A percentile compares a stretch with the other conserved stretches of the same genome.
Evolutionary conservation across 352 stramenopile genomes (phyloP).

Genomic region (Phytophthora rubi): DNA sequence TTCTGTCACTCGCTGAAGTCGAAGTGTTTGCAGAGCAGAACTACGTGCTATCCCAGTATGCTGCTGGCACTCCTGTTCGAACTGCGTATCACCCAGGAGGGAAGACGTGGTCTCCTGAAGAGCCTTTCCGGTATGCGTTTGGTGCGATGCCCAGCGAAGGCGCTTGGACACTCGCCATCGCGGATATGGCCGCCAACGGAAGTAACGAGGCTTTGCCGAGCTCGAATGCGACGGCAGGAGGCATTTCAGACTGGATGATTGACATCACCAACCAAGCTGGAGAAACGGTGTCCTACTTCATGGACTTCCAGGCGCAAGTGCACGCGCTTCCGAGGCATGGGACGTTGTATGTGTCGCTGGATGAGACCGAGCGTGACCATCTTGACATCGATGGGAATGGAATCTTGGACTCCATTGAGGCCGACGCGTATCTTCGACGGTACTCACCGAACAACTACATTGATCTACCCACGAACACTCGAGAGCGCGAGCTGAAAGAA

Average conservation of each 20-base stretch:
- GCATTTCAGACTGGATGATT: slow-evolving; percentile 78
- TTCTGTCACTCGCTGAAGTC: slow-evolving; percentile 76
- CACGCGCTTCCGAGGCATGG: slow-evolving; percentile 76
- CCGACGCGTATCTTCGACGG: slow-evolving; percentile 51
- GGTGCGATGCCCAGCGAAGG: slow-evolving; percentile 55
- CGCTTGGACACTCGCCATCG: slow-evolving; percentile 63
- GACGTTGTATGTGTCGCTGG: slow-evolving; percentile 57
- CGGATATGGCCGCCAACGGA: slow-evolving; percentile 38
- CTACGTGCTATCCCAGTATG: slow-evolving; percentile 66
- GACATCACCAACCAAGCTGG: slow-evolving; percentile 69
- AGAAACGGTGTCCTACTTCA: slow-evolving; percentile 59
- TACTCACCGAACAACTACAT: slow-evolving; percentile 61
- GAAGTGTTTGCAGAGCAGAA: slow-evolving; percentile 68
- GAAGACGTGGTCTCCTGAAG: slow-evolving; percentile 67
- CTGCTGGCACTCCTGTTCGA: slow-evolving; percentile 56
- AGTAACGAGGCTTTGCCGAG: slow-evolving; percentile 5
- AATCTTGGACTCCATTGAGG: slow-evolving; percentile 64
- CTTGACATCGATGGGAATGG: slow-evolving; percentile 68
- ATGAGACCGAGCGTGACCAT: slow-evolving; percentile 67
- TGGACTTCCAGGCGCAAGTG: slow-evolving; percentile 70
- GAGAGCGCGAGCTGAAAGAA: slow-evolving; percentile 50
- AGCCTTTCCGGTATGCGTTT: slow-evolving; percentile 64
- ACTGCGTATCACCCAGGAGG: slow-evolving; percentile 52
- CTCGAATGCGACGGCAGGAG: slow-evolving; percentile 47
- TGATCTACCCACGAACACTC: slow-evolving; percentile 41